Conservation (phyloP, 2,329 filamentous ascomycete species). For the Pseudophaeomoniella oleicola region DNA sequence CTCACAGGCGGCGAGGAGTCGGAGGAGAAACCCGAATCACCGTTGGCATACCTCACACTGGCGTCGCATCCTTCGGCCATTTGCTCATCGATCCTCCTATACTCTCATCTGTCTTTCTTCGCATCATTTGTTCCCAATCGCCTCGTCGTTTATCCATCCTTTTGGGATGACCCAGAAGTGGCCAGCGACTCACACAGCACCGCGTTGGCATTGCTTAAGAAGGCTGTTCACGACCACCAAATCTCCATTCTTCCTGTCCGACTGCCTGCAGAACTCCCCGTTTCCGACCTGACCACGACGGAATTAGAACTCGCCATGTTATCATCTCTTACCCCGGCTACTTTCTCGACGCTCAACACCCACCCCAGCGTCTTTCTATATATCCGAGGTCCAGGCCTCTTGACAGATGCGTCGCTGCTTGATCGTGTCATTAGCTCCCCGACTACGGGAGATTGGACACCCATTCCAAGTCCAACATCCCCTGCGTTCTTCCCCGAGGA, state of each 20-base stretch:
- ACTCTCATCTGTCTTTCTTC: constrained; percentile 11
- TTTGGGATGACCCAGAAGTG: constrained; percentile 21
- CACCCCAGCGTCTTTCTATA: neutral
- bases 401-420: neutral
- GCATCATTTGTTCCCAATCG: constrained; percentile 21
- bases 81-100: constrained; percentile 29
- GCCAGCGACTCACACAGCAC: constrained; percentile 6
- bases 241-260: constrained; percentile 16
- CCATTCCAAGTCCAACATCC: neutral
- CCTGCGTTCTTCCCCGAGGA: neutral
- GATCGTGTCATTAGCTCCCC: neutral
- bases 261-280: neutral
- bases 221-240: constrained; percentile 22
- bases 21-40: neutral
- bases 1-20: neutral
- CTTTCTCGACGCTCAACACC: neutral
- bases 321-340: neutral
- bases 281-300: constrained; percentile 3
- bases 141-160: constrained; percentile 30
- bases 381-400: neutral
- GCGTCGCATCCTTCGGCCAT: constrained; percentile 26
- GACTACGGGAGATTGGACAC: neutral
- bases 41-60: constrained; percentile 24
- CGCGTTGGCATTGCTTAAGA: constrained; percentile 22
- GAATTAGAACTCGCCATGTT: constrained; percentile 7